Evolutionary conservation across 306 rosid genomes (phyloP).

Genomic region (Inga oerstediana): DNA sequence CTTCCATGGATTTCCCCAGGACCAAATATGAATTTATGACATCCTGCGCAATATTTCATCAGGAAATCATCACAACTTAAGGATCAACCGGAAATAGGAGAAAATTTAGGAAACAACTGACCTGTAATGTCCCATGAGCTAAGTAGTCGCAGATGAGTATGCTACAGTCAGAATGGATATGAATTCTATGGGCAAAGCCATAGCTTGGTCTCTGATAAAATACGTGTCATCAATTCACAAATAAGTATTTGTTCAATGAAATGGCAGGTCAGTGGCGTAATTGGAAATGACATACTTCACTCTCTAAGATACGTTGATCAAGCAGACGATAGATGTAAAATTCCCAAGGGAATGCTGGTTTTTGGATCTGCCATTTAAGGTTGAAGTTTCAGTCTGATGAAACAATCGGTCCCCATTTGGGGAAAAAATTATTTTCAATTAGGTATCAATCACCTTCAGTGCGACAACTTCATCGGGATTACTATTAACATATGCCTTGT

Average conservation of each 20-base stretch:
- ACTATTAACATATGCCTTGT: constrained; percentile 67
- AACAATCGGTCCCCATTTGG: background rate
- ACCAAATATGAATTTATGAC: constrained; percentile 74
- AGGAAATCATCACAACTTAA: constrained; percentile 27
- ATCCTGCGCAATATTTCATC: constrained; percentile 60
- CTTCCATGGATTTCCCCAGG: constrained; percentile 82
- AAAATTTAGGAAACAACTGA: constrained; percentile 30
- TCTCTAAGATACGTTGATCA: constrained; percentile 64
- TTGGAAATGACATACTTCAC: constrained; percentile 54
- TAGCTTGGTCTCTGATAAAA: constrained; percentile 78
- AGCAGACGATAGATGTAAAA: constrained; percentile 94
- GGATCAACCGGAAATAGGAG: constrained; percentile 21
- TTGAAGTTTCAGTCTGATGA: constrained; percentile 37
- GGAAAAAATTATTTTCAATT: background rate
- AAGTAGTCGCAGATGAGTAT: constrained; percentile 74
- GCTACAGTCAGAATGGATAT: constrained; percentile 80
- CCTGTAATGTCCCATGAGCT: constrained; percentile 95
- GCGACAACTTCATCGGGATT: constrained; percentile 84
- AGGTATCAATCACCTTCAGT: constrained; percentile 59
- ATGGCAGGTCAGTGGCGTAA: constrained; percentile 31
- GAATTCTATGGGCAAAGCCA: constrained; percentile 77
- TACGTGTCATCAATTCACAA: constrained; percentile 40
- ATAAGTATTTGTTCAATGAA: constrained; percentile 39
- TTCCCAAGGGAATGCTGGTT: constrained; percentile 93
- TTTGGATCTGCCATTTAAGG: constrained; percentile 68